Evolutionary conservation across 2,329 filamentous ascomycete species (phyloP).

Genomic region (Magnaporthales sp.): DNA sequence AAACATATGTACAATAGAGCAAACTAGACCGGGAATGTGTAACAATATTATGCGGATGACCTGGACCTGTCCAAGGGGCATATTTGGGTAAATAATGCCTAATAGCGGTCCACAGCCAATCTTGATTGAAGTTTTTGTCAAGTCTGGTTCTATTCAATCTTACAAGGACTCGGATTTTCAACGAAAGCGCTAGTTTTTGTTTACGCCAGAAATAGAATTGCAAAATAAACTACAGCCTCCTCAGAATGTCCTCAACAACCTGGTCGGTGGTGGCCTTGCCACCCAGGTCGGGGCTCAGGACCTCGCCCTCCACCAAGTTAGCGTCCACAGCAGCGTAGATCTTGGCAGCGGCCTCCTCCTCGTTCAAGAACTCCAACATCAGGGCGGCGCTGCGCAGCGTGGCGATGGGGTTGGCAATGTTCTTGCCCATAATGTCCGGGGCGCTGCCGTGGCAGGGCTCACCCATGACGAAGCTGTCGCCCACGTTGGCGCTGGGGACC

Average conservation of each 20-base stretch:
- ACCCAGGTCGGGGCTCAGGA: constrained; percentile 83
- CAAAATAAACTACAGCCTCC: constrained; percentile 54
- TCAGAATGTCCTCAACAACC: constrained; percentile 80
- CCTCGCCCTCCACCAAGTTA: constrained; percentile 73
- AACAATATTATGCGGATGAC: neutral
- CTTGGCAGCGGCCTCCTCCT: constrained; percentile 76
- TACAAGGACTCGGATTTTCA: neutral
- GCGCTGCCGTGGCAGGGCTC: constrained; percentile 97
- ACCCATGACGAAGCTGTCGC: constrained; percentile 88
- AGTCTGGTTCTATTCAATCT: neutral
- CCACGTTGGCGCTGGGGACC: constrained; percentile 91
- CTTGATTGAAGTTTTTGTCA: neutral
- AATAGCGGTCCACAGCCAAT: neutral
- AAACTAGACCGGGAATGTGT: neutral
- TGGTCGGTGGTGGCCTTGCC: constrained; percentile 79
- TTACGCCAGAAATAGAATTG: neutral
- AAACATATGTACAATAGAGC: constrained; percentile 3
- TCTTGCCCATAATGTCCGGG: constrained; percentile 87
- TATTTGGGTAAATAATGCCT: neutral
- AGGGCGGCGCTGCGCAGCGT: constrained; percentile 84
- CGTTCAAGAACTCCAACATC: constrained; percentile 92
- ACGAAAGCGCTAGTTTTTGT: neutral
- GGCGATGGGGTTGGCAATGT: constrained; percentile 93
- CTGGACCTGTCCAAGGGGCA: neutral
- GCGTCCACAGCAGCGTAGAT: constrained; percentile 91